Evolutionary conservation across 805 yeast species (phyloP), one percentile per base, ranked within the genome.

Genomic region (Priceomyces carsonii): DNA sequence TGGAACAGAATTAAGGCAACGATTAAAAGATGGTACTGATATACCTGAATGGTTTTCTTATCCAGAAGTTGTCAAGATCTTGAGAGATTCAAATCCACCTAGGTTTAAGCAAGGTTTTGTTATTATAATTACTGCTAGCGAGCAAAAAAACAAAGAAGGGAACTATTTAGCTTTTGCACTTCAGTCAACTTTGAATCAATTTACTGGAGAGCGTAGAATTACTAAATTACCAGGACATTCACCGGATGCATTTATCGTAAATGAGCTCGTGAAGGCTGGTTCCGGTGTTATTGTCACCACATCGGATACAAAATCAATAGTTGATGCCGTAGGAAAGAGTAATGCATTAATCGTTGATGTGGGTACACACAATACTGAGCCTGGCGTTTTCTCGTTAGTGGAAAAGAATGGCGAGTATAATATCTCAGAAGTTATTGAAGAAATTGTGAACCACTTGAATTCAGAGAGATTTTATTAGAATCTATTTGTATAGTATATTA

Each of bases 31-130:
- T 42, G 97, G 97, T 40, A 74, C 83, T 27, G 82, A 82, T 43
- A 91, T 90, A 50, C 98, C 98, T 44, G 93, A 79, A 58, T 90
- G 98, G 98, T 90, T 91, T 66, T 87, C 96, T 4, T 90, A 90
- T 66, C 96, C 96, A 3, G 97, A 90, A 63, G 96, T 91, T 35
- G 98, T 91, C 41, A 76, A 77, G 60, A 89, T 91, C 41, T 75
- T 90, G 52, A 82, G 98, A 59, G 91, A 87, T 52, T 79, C 90
- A 29, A 90, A 90, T 61, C 97, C 97, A 38, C 96, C 98, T 45
- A 80, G 97, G 65, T 78, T 73, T 40, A 61, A 73, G 40, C 98
- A 91, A 68, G 98, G 98, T 22, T 91, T 90, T 62, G 85, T 87
- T 6, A 67, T 89, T 35, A 73, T 81, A 42, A 67, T 88, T 35